Evolutionary conservation across 2,329 filamentous ascomycete species (phyloP).

Genomic region (Berkeleyomyces rouxiae): DNA sequence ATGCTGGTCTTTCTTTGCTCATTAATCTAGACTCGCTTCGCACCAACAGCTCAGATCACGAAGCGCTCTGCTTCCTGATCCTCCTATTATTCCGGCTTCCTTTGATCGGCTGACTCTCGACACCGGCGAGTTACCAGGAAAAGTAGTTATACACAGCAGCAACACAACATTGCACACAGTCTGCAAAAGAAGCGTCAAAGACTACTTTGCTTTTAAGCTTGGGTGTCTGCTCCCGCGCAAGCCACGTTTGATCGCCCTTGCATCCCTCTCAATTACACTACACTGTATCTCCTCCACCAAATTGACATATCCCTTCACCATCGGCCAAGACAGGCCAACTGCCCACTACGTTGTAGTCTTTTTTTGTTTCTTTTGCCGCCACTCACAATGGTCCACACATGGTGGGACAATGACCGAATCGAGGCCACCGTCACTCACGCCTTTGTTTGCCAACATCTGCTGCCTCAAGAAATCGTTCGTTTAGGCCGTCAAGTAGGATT

Average conservation of each 20-base stretch:
- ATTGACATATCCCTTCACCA: not conserved
- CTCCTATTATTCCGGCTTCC: not conserved
- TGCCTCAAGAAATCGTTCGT: constrained; percentile 43
- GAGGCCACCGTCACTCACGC: constrained; percentile 50
- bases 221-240: not conserved
- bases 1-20: not conserved
- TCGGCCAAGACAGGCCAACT: not conserved
- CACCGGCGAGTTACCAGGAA: not conserved
- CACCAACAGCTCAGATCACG: constrained; percentile 2
- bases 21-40: not conserved
- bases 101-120: not conserved
- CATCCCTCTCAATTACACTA: not conserved
- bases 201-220: not conserved
- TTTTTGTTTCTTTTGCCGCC: not conserved
- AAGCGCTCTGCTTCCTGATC: not conserved
- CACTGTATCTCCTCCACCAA: not conserved
- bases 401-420: constrained; percentile 58
- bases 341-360: not conserved
- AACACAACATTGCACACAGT: not conserved
- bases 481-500: constrained; percentile 48
- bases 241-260: not conserved
- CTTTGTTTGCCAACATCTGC: constrained; percentile 49
- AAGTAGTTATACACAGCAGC: not conserved
- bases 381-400: constrained; percentile 26
- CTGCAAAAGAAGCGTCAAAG: not conserved